Conservation (phyloP, 2,329 filamentous ascomycete genomes). For the Xylaria sp. region DNA sequence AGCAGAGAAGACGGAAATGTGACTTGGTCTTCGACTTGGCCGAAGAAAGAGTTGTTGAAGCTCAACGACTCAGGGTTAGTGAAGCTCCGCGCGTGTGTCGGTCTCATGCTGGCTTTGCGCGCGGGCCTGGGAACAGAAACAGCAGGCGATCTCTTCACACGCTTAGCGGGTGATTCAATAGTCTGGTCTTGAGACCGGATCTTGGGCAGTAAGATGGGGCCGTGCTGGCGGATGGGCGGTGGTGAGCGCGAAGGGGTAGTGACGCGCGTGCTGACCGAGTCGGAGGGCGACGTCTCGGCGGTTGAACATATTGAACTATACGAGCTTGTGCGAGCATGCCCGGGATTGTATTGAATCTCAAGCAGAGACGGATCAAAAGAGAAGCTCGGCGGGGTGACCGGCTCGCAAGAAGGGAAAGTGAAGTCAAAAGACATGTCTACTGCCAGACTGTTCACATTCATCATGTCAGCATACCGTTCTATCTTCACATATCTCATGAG, state of each 20-base stretch:
- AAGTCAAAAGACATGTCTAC: constrained; percentile 68
- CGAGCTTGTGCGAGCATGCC: constrained; percentile 68
- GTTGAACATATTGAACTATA: constrained; percentile 70
- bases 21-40: constrained; percentile 42
- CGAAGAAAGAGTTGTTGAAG: constrained; percentile 48
- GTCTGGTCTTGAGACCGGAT: constrained; percentile 85
- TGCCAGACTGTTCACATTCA: constrained; percentile 57
- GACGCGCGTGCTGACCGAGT: constrained; percentile 70
- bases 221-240: constrained; percentile 78
- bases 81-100: constrained; percentile 62
- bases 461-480: constrained; percentile 40
- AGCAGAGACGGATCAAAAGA: constrained; percentile 63
- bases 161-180: constrained; percentile 64
- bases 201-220: constrained; percentile 81
- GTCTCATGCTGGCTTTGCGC: constrained; percentile 45
- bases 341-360: constrained; percentile 58
- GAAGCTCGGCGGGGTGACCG: constrained; percentile 57
- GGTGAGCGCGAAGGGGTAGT: constrained; percentile 70
- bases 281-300: constrained; percentile 66
- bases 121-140: constrained; percentile 45
- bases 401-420: constrained; percentile 60
- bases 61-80: constrained; percentile 64
- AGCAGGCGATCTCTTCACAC: constrained; percentile 60
- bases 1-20: constrained; percentile 58
- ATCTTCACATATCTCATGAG: neutral